Conservation (phyloP, 208 protist species). For the Phytomonas sp. region DNA sequence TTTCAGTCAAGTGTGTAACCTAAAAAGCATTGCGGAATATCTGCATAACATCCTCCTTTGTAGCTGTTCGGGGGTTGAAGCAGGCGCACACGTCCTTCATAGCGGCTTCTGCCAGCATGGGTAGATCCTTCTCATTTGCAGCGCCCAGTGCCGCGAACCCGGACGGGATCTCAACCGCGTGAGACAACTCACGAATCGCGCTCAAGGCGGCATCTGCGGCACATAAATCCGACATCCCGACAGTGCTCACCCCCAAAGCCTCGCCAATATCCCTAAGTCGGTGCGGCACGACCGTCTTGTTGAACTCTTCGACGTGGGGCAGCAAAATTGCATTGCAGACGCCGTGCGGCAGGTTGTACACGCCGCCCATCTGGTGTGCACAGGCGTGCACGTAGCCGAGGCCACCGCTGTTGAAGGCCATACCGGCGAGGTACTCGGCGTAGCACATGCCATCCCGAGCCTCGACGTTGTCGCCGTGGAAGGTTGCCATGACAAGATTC, state of each 20-base stretch:
- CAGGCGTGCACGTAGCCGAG: slow-evolving; percentile 86
- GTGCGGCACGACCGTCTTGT: slow-evolving; percentile 41
- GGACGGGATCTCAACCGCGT: slow-evolving; percentile 42
- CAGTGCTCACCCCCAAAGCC: slow-evolving; percentile 32
- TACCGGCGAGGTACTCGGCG: slow-evolving; percentile 78
- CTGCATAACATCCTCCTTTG: slow-evolving; percentile 40
- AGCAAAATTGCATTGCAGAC: slow-evolving; percentile 87
- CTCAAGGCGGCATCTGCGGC: slow-evolving; percentile 46
- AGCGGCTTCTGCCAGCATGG: slow-evolving; percentile 31
- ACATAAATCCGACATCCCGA: slow-evolving; percentile 26
- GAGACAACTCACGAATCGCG: slow-evolving; percentile 37
- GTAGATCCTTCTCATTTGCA: slow-evolving; percentile 36
- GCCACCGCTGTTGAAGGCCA: slow-evolving; percentile 88
- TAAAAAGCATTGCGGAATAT: slow-evolving; percentile 36
- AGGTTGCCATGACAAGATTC: slow-evolving; percentile 43
- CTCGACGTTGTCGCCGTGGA: slow-evolving; percentile 31
- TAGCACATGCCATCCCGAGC: slow-evolving; percentile 81
- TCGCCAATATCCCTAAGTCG: slow-evolving; percentile 50
- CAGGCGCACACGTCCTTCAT: slow-evolving; percentile 35
- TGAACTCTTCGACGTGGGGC: slow-evolving; percentile 62
- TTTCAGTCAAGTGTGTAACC: background rate
- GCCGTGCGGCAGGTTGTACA: slow-evolving; percentile 82
- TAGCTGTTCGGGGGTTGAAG: slow-evolving; percentile 50
- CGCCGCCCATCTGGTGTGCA: slow-evolving; percentile 80
- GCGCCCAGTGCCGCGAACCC: slow-evolving; percentile 46